Evolutionary conservation across 2,329 filamentous ascomycete species (phyloP).

Genomic region (Metarhizium rileyi): DNA sequence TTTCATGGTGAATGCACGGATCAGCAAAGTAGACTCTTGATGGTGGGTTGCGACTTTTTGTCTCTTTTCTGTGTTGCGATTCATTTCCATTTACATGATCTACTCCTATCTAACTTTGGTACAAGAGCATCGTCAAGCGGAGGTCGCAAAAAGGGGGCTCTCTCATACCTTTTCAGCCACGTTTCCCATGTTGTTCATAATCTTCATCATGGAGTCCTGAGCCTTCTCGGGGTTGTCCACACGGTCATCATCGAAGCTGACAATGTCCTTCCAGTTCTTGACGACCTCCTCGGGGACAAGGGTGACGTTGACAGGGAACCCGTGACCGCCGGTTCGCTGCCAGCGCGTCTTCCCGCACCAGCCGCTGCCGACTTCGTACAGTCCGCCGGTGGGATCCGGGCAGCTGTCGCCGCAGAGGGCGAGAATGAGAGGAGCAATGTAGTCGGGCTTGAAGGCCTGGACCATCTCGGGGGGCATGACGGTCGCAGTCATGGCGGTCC

Average conservation of each 20-base stretch:
- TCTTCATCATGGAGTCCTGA: constrained; percentile 66
- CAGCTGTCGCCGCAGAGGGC: constrained; percentile 79
- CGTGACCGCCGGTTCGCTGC: constrained; percentile 83
- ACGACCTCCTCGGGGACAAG: constrained; percentile 78
- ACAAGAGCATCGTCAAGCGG: constrained; percentile 7
- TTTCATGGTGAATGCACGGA: constrained; percentile 12
- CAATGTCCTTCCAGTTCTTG: constrained; percentile 67
- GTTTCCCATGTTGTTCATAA: constrained; percentile 77
- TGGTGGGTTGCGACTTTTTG: background rate
- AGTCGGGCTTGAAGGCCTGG: constrained; percentile 98
- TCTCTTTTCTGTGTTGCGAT: background rate
- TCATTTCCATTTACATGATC: constrained; percentile 7
- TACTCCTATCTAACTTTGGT: constrained; percentile 10
- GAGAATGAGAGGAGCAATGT: constrained; percentile 87
- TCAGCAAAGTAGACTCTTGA: constrained; percentile 11
- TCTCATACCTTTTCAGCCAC: constrained; percentile 54
- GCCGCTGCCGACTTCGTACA: constrained; percentile 92
- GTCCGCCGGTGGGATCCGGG: constrained; percentile 71
- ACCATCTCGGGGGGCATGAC: constrained; percentile 96
- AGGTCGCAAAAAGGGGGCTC: constrained; percentile 10
- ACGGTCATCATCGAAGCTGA: constrained; percentile 78
- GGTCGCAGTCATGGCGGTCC: constrained; percentile 87
- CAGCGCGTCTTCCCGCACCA: constrained; percentile 90
- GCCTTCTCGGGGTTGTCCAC: constrained; percentile 77
- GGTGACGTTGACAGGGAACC: constrained; percentile 78